Base-by-base conservation (phyloP, 2,329 filamentous ascomycete species). In the Cytospora mali region DNA sequence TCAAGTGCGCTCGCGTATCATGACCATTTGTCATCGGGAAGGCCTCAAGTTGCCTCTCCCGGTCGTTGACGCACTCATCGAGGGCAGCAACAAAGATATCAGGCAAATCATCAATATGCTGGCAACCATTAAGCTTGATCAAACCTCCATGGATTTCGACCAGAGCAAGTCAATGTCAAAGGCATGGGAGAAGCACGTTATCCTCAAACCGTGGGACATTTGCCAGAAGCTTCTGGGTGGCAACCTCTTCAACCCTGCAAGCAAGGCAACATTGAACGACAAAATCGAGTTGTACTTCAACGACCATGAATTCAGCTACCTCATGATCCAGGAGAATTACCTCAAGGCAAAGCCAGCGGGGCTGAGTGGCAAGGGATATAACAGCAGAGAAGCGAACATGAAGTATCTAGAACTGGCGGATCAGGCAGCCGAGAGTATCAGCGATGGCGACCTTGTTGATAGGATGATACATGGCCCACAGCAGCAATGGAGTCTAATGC, bases 241-340 rank as follows among this genome's bases (percentile, higher is more conserved):
- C 4, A 92, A 92, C 42, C 86, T 97, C 76, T 99, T 98, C 76
- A 84, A 91, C 27, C 84, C 88, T 5, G 87, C 88, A 55, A 96
- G 92, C 76, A 96, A 92, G 68, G 81, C 91, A 3, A 96, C 92
- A 0, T 80, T 99, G 39, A 98, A 98, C 73, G 94, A 99, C 75
- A 99, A 99, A 81, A 95, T 96, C 66, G 94, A 99, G 76, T 86
- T 99, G 1, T 99, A 99, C 75, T 99, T 99, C 81, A 98, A 99
- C 75, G 95, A 99, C 71, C 95, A 99, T 72, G 95, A 99, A 71
- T 96, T 98, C 77, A 97, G 93, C 71, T 95, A 89, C 72, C 81
- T 99, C 58, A 98, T 99, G 95, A 88, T 99, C 53, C 95, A 99
- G 74, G 96, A 99, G 75, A 99, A 99, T 73, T 99, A 99, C 70